These are phyloP conservation scores for Rubia peregrina DNA, from an alignment of 305 asterid genomes.

Conservation along the genomic window DNA sequence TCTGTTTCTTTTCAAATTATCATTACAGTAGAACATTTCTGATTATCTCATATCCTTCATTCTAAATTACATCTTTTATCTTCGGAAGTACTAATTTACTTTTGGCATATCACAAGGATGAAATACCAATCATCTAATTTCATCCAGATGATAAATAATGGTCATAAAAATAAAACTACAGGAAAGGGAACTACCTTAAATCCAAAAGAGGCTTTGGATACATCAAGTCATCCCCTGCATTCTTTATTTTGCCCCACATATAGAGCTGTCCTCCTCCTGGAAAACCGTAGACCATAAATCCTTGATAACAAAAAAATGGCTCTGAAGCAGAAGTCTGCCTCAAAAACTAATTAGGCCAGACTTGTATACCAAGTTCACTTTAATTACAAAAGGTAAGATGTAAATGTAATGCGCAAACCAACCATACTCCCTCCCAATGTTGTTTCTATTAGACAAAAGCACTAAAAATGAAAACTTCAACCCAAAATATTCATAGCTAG, in stretches of 20 bases:
- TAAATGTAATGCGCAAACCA: not conserved
- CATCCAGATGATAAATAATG: constrained; percentile 4
- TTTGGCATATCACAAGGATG: not conserved
- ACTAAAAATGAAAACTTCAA: not conserved
- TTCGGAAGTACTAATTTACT: not conserved
- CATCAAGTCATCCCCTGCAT: constrained; percentile 94
- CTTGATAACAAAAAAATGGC: constrained; percentile 1
- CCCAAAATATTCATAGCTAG: not conserved
- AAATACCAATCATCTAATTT: not conserved
- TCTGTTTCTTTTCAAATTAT: not conserved
- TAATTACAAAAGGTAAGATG: not conserved
- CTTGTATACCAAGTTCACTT: not conserved
- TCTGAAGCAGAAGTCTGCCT: not conserved
- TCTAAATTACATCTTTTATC: not conserved
- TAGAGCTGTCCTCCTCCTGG: constrained; percentile 97
- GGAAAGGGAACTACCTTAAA: constrained; percentile 54
- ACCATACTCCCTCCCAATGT: not conserved
- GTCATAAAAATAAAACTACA: constrained; percentile 9
- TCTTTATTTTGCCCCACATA: constrained; percentile 99
- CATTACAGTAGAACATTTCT: not conserved
- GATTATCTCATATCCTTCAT: no score
- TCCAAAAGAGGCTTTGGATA: constrained; percentile 98
- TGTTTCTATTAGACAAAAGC: not conserved
- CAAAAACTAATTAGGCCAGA: not conserved
- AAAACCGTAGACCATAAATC: constrained; percentile 8